A percentile compares a stretch with the other conserved stretches of the same genome.
These are phyloP conservation scores for Amoebophrya sp. DNA, from an alignment of 169 alveolate genomes.

Conservation along the genomic window DNA sequence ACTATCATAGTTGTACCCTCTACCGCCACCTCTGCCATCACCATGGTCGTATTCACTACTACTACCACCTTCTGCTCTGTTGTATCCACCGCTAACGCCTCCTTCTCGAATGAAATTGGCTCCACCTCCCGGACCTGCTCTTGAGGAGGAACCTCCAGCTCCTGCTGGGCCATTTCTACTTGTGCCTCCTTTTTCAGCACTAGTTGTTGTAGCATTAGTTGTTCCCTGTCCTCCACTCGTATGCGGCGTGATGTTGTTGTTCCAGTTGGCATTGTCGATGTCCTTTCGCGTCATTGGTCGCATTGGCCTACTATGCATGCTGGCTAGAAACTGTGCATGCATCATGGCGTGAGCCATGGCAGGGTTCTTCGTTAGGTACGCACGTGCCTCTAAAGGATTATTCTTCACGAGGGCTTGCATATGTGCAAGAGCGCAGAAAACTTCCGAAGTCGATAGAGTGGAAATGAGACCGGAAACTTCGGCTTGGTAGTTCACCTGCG, in stretches of 20 bases:
- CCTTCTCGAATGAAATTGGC: no score
- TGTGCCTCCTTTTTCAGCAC: no score
- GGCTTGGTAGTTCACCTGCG: conserved; percentile 9
- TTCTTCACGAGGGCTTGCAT: neutral
- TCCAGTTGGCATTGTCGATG: neutral
- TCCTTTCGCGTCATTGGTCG: neutral
- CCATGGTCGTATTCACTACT: no score
- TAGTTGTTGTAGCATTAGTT: no score
- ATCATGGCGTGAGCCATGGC: neutral
- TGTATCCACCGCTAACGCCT: no score
- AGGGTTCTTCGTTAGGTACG: neutral
- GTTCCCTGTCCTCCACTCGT: neutral
- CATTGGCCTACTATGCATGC: neutral
- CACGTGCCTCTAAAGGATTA: neutral
- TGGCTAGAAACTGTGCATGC: conserved; percentile 12
- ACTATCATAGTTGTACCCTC: no score
- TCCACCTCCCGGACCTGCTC: no score
- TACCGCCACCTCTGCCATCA: no score
- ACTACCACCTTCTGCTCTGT: no score
- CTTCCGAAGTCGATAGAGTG: neutral
- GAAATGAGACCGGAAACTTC: neutral
- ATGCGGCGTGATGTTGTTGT: neutral
- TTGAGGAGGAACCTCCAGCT: no score
- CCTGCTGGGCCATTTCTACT: no score
- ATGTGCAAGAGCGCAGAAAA: neutral